These are phyloP conservation scores for Priceomyces medius DNA, from an alignment of 805 yeast genomes.

Conservation along the genomic window DNA sequence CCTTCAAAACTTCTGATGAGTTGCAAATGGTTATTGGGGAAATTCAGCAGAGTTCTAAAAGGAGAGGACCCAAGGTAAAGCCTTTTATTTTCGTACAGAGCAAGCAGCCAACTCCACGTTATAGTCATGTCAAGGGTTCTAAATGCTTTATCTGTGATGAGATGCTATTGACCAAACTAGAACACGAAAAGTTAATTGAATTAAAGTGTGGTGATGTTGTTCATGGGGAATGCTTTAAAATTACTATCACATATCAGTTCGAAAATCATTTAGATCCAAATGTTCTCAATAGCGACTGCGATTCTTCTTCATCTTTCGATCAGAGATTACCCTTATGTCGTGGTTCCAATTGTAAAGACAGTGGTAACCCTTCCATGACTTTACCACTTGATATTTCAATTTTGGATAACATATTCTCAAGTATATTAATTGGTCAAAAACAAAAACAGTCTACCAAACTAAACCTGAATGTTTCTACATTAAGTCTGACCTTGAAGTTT, in stretches of 20 bases:
- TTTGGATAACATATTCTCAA: conserved; percentile 7
- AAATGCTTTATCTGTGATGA: conserved; percentile 56
- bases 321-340: conserved; percentile 8
- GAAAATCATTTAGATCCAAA: conserved; percentile 5
- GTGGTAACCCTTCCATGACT: neutral
- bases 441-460: conserved; percentile 3
- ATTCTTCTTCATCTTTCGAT: neutral
- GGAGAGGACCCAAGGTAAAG: conserved; percentile 24
- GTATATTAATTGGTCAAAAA: conserved; percentile 7
- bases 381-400: conserved; percentile 9
- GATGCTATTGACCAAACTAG: conserved; percentile 43
- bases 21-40: conserved; percentile 8
- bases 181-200: conserved; percentile 46
- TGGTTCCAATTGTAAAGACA: conserved; percentile 5
- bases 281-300: neutral
- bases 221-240: conserved; percentile 57
- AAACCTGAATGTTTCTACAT: conserved; percentile 6
- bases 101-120: conserved; percentile 11
- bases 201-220: conserved; percentile 54
- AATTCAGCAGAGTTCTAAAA: neutral
- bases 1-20: conserved; percentile 1
- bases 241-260: conserved; percentile 16
- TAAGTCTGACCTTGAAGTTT: conserved; percentile 8
- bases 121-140: conserved; percentile 3
- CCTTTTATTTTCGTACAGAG: conserved; percentile 21